phyloP scores from a whole-genome alignment of 148 eudicot species.

The Rhododendron griersonianum region DNA sequence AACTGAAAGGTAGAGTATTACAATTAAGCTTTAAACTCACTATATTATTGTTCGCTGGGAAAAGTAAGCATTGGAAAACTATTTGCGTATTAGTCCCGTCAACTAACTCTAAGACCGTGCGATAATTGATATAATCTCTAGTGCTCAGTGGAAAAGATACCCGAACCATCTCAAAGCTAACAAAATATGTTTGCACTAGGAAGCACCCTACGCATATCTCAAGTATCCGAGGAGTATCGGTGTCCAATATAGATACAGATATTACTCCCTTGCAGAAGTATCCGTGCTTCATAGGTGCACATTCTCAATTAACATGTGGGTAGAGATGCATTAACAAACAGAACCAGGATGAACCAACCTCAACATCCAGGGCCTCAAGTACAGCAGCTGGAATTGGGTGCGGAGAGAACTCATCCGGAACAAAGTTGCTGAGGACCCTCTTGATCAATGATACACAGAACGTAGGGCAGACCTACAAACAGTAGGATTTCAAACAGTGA shows the following conservation, averaged over 20 bases:
- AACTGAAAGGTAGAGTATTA: neutral
- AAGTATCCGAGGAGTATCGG: neutral
- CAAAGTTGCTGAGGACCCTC: conserved; percentile 62
- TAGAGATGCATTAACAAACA: neutral
- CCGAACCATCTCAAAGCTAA: neutral
- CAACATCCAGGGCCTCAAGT: conserved; percentile 56
- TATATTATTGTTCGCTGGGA: neutral
- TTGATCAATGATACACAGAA: conserved; percentile 55
- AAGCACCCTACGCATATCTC: neutral
- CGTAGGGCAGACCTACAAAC: conserved; percentile 72
- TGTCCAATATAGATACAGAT: no score
- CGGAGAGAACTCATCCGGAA: conserved; percentile 92
- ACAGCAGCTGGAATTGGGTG: conserved; percentile 56
- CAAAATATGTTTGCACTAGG: neutral
- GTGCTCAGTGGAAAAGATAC: neutral
- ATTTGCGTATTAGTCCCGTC: neutral
- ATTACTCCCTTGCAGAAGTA: neutral
- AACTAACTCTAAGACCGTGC: neutral
- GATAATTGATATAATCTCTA: neutral
- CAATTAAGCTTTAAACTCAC: neutral
- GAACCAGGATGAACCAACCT: conserved; percentile 43
- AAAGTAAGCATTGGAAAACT: neutral
- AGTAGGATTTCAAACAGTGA: conserved; percentile 13
- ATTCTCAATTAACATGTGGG: neutral
- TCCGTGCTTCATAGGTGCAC: neutral